Evolutionary conservation across 257 asterid genomes (phyloP), one percentile per base, ranked within the genome.

Genomic region (Nicotiana obtusifolia): DNA sequence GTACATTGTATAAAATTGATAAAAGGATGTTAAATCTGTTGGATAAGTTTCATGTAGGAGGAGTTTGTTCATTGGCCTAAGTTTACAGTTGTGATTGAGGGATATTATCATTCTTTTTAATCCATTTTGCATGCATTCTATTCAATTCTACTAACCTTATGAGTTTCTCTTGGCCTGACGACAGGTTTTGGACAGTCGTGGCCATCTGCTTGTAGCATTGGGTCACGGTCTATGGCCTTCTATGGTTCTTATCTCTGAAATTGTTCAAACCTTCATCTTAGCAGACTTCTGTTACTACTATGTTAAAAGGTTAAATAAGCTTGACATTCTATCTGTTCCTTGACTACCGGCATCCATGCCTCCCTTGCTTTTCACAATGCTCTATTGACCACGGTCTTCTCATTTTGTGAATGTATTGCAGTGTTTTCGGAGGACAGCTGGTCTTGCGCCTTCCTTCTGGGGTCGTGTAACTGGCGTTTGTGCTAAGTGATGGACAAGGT

Each of bases 221-320:
- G 97, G 97, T 49, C 86, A 89, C 52, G 97, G 97, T 31, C 91
- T 90, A 28, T 92, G 97, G 97, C 95, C 95, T 61, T 85, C 94
- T 3, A 90, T 92, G 97, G 97, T 92, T 83, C 94, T 92, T 65
- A 84, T 92, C 64, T 92, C 95, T 14, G 97, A 92, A 90, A 88
- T 92, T 65, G 93, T 92, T 78, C 97, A 92, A 82, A 92, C 97
- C 69, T 92, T 92, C 88, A 90, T 92, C 80, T 89, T 92, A 33
- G 97, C 94, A 0, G 94, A 92, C 86, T 92, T 92, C 77, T 92
- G 97, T 84, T 92, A 89, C 82, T 92, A 92, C 90, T 92, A 92
- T 33, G 87, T 92, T 33, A 90, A 92, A 89, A 89, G 94, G 95
- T 83, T 35, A 9, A 10, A 3, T 8, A 37, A 41, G 28, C 52